Base-by-base conservation (phyloP, 805 yeast species). In the Ogataea dorogensis region DNA sequence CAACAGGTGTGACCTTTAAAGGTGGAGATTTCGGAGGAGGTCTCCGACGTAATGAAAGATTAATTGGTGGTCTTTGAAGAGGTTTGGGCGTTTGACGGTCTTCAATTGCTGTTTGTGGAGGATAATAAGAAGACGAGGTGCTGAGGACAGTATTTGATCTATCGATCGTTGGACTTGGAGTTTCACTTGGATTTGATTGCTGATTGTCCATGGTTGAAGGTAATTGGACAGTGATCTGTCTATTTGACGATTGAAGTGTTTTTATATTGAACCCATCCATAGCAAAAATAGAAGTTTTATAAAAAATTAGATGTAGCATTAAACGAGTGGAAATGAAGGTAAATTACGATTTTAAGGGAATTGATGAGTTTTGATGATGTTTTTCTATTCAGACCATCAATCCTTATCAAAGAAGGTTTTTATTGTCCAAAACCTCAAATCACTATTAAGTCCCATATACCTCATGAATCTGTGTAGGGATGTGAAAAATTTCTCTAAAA, bases 1-100 rank as follows among this genome's bases (percentile, higher is more conserved):
- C 27, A n/a, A 16, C 12, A 4, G 29, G 23, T 7, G 25, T 10
- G 12, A 11, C 13, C 25, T 11, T 11, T 23, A 5, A 12, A 28
- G 7, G 31, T 10, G 36, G 33, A 24, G 16, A 8, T 5, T 22
- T 14, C 5, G 49, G 51, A 7, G 54, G 54, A 5, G 56, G 54
- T 15, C 38, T 34, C 26, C 51, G 36, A 25, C 49, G 44, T 23
- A 39, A 32, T 2, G 42, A 24, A 9, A 51, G 31, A 17, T 47
- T 36, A 2, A 42, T 35, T 3, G 47, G 46, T 4, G 51, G 46
- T 12, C 38, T 40, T 11, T 39, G 36, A 10, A 45, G 12, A 1
- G 54, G 50, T 32, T 39, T 25, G 25, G 31, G 34, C 24, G 15
- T 24, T 24, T 18, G 39, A 34, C 17, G 42, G 44, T 24, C 32